Conservation (phyloP, 768 basidiomycete genomes). For the Lactifluus pinguis region DNA sequence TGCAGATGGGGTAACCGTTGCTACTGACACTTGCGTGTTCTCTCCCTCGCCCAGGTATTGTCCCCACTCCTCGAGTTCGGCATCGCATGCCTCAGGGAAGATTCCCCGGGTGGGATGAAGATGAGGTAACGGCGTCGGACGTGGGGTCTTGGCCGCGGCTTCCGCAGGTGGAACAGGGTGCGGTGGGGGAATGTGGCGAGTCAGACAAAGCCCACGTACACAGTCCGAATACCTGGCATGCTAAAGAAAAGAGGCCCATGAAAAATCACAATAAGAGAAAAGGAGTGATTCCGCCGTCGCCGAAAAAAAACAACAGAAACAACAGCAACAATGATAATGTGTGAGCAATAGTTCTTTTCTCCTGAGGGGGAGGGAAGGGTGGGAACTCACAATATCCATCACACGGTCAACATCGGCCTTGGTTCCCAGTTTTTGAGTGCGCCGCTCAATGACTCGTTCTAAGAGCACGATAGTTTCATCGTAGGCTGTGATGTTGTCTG, state of each 20-base stretch:
- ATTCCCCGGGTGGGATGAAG: neutral
- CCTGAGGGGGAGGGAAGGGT: too few relatives aligned
- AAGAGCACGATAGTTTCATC: slow-evolving; percentile 26
- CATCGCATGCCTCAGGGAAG: slow-evolving; percentile 1
- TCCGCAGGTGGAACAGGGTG: neutral
- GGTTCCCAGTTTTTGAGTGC: neutral
- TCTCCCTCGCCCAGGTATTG: neutral
- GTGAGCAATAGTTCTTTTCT: neutral
- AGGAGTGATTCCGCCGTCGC: too few relatives aligned
- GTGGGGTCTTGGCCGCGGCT: neutral
- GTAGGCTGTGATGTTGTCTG: neutral
- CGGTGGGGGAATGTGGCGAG: neutral
- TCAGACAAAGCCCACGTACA: slow-evolving; percentile 4
- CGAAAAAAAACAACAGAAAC: neutral
- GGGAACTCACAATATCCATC: slow-evolving; percentile 4
- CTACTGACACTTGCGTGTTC: neutral
- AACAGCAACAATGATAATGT: neutral
- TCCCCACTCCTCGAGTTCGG: slow-evolving; percentile 10
- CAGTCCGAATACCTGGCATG: slow-evolving; percentile 1
- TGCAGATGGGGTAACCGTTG: neutral
- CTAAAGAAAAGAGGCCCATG: neutral
- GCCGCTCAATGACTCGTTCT: slow-evolving; percentile 30
- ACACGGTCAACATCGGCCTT: slow-evolving; percentile 5
- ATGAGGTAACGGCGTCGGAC: neutral
- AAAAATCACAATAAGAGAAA: neutral